Base-by-base conservation (phyloP, 2,329 filamentous ascomycete genomes). In the Alternaria infectoria region DNA sequence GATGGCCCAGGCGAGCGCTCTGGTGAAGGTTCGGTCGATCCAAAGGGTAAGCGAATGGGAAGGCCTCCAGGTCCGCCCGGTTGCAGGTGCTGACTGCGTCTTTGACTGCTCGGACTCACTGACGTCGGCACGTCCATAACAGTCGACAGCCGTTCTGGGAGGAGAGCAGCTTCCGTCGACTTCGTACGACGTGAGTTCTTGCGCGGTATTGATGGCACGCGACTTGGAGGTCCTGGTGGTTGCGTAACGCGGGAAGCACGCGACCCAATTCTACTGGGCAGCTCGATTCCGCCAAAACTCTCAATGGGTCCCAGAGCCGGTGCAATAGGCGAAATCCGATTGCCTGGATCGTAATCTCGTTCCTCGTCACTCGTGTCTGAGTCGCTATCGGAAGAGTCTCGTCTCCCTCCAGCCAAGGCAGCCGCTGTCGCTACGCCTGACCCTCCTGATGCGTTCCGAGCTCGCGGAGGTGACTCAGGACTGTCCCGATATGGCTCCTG, bases 251-350 rank as follows among this genome's bases (percentile, higher is more conserved):
- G 74, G 15, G 83, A 89, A 19, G 85, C 85, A 66, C 86, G 88
- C 3, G 89, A 91, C 15, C 86, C 86, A 45, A 87, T 82, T 23
- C 90, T 85, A 73, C 87, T 91, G 3, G 89, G 89, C 28, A 92
- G 74, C 23, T 88, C 87, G 61, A 92, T 88, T 44, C 82, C 85
- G 60, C 84, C 87, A 13, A 86, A 86, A 1, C 85, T 81, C 61
- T 89, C 86, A 23, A 91, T 85, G 5, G 85, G 85, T 0, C 89
- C 90, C 40, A 93, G 79, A 4, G 83, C 81, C 1, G 89, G 87
- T 3, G 88, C 83, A 3, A 81, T 75, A 32, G 85, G 83, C 4
- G 86, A 81, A 64, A 88, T 75, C 67, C 82, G 73, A 54, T 78
- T 78, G 32, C 76, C 77, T 23, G 79, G 71, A 6, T 68, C 70